phyloP scores from a whole-genome alignment of 306 rosid genomes.

The Gynostemma pentaphyllum region DNA sequence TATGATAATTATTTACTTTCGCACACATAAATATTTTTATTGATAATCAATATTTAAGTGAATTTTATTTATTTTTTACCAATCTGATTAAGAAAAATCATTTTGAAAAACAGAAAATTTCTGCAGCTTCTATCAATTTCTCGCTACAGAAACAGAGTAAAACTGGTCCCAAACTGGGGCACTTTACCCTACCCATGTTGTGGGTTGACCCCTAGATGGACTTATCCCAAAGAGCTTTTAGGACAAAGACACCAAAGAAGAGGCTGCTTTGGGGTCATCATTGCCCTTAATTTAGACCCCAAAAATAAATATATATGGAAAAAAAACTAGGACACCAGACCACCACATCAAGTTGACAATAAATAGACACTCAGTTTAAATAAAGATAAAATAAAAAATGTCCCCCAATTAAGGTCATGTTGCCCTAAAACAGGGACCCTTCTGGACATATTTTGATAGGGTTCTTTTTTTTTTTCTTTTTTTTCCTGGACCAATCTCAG shows the following conservation, averaged over 20 bases:
- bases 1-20: no score
- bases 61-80: no score
- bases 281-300: not conserved
- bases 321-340: not conserved
- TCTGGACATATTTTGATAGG: conserved; percentile 2
- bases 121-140: not conserved
- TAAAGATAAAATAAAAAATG: not conserved
- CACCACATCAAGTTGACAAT: conserved; percentile 8
- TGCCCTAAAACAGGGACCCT: conserved; percentile 6
- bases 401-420: conserved; percentile 7
- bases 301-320: not conserved
- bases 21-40: no score
- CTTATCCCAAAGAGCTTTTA: not conserved
- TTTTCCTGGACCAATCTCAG: conserved; percentile 6
- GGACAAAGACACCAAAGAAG: not conserved
- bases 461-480: not conserved
- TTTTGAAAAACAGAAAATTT: no score
- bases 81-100: no score
- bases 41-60: no score
- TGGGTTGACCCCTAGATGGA: not conserved
- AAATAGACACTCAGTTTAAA: not conserved
- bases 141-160: not conserved
- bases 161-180: not conserved
- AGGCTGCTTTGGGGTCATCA: not conserved
- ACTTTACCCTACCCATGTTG: not conserved